Evolutionary conservation across 805 yeast species (phyloP).

Genomic region (Wilhelminamyces savonicus): DNA sequence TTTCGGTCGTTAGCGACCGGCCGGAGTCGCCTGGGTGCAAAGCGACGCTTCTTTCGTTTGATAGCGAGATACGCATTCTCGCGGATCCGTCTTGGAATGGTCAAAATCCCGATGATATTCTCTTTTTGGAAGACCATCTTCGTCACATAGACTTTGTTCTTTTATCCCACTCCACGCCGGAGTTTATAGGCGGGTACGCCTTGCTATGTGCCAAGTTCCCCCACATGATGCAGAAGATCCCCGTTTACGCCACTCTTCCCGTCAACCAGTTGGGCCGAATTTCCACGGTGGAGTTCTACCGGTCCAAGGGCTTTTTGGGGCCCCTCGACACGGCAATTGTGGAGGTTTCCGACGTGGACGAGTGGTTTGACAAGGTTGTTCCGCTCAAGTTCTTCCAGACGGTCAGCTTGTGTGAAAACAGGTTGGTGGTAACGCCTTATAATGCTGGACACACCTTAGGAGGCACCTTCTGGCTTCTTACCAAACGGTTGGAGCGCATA

Average conservation of each 20-base stretch:
- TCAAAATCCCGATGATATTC: conserved; percentile 21
- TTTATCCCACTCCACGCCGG: conserved; percentile 81
- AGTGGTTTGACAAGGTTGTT: conserved; percentile 64
- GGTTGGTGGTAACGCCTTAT: conserved; percentile 66
- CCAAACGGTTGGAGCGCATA: conserved; percentile 70
- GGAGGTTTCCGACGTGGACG: conserved; percentile 72
- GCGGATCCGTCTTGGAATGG: conserved; percentile 81
- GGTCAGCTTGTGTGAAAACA: conserved; percentile 56
- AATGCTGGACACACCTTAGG: conserved; percentile 93
- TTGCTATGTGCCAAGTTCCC: conserved; percentile 55
- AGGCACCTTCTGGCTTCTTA: conserved; percentile 82
- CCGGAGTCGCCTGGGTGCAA: conserved; percentile 19
- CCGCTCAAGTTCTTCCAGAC: conserved; percentile 78
- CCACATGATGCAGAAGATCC: conserved; percentile 51
- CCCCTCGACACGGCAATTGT: conserved; percentile 52
- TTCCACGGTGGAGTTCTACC: conserved; percentile 75
- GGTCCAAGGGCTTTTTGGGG: conserved; percentile 69
- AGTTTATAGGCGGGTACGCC: conserved; percentile 75
- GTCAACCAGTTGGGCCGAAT: conserved; percentile 80
- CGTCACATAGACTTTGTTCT: conserved; percentile 58
- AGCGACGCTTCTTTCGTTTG: conserved; percentile 53
- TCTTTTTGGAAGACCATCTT: conserved; percentile 28
- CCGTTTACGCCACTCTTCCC: conserved; percentile 87
- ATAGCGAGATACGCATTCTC: conserved; percentile 44
- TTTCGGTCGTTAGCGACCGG: conserved; percentile 16